Evolutionary conservation across 2,329 filamentous ascomycete genomes (phyloP), one percentile per base, ranked within the genome.

Genomic region (Diatrype stigma): DNA sequence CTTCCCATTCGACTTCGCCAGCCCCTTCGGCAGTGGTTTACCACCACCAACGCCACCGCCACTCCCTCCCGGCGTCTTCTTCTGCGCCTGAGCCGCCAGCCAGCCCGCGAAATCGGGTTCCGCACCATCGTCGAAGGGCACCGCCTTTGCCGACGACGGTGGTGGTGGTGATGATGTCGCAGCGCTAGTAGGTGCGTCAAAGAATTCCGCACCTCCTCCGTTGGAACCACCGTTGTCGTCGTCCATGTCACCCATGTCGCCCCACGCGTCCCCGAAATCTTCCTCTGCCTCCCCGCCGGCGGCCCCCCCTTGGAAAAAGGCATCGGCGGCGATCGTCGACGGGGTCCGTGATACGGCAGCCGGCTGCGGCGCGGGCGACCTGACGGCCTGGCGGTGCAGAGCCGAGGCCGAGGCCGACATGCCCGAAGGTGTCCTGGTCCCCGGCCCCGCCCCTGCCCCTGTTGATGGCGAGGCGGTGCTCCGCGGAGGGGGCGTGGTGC

Each of bases 41-140:
- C 71, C 60, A 1, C 70, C 61, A 50, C 66, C 55, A 40, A 89
- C 93, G 2, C 71, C 60, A 1, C 70, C 61, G 50, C 66, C 55
- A 40, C 64, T 48, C 52, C 68, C 62, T 1, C 67, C 66, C 4
- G 37, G 17, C n/a, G 17, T 40, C 11, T 78, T 78, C 73, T 95
- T 96, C 56, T 87, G 80, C 6, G 87, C 84, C 66, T 96, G 90
- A 12, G 92, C 91, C 12, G 90, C 91, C 21, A 97, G 71, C 92
- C 94, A 97, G 5, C 91, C 92, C 5, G 91, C 93, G 69, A 99
- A 97, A 68, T 97, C 94, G 0, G 93, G 93, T 67, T 99, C 93
- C 2, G 86, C 85, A 23, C 88, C 85, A 60, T 96, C 91, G 52
- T 93, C 89, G 57, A 87, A 93, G 0, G 86, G 78, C 6, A 78